Base-by-base conservation (phyloP, 768 basidiomycete species). In the Calocybe gangraenosa region DNA sequence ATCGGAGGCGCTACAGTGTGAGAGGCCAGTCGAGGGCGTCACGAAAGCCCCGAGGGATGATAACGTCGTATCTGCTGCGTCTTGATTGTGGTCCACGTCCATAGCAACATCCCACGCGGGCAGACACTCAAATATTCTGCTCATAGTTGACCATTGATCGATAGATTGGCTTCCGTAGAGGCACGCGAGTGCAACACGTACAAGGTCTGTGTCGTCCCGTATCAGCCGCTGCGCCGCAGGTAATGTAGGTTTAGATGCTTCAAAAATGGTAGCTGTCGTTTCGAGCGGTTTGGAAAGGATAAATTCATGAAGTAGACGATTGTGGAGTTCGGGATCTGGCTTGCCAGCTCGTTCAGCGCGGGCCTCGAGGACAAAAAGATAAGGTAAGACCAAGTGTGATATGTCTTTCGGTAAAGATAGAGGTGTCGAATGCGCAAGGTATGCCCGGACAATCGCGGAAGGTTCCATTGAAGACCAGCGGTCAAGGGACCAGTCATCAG, bases 51-150 rank as follows among this genome's bases (percentile, higher is more conserved):
- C 87, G 19, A 97, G 78, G 6, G 91, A 91, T 14, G 76, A 62
- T 25, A 95, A 71, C 0, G 91, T 94, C 5, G 85, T 85, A 42
- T 92, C 83, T n/a, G 81, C 83, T 40, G 81, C 81, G 48, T 91
- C 91, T 39, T 73, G 78, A 47, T 87, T 76, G 33, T 75, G 73
- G 37, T 83, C 78, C 32, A 73, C 76, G n/a, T 73, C 74, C 33
- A 62, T 61, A 3, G 70, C 51, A 34, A 82, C 69, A 46, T 82
- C 83, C 91, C 94, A 96, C 2, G 85, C 95, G 0, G 95, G 95
- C 23, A 98, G 73, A 59, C 94, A 99, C 60, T 99, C 95, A 61
- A 99, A 97, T 40, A 99, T 89, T 23, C 73, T 70, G 52, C 86
- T 90, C 93, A 96, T 97, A 3, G 71, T 82, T 0, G 80, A 58